These are phyloP conservation scores for Mercurialis annua DNA, from an alignment of 345 rosid genomes.

Conservation along the genomic window DNA sequence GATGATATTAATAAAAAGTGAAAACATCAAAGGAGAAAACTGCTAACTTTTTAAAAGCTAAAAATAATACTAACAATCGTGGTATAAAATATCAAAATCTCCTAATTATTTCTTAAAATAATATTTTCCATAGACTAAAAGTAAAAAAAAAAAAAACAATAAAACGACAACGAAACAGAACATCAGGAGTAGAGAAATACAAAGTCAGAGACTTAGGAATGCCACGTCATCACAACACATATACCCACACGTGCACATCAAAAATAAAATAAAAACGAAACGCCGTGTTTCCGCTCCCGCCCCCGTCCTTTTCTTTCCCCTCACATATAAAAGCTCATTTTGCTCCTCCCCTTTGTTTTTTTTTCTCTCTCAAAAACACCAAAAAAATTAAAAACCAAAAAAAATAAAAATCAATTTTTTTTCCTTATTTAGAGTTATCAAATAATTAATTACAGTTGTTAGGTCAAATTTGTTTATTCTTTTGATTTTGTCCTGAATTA, in stretches of 20 bases:
- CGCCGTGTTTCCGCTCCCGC: background rate
- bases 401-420: background rate
- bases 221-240: slow-evolving; percentile 25
- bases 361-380: background rate
- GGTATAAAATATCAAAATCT: no score
- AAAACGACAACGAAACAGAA: background rate
- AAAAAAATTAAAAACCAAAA: background rate
- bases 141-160: background rate
- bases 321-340: slow-evolving; percentile 3
- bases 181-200: no score
- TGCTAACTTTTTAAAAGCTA: no score
- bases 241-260: slow-evolving; percentile 16
- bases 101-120: no score
- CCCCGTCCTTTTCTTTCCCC: slow-evolving; percentile 15
- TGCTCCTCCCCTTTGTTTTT: background rate
- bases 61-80: no score
- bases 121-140: no score
- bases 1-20: no score
- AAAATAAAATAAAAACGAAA: background rate
- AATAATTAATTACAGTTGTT: background rate
- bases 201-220: background rate
- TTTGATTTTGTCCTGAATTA: no score
- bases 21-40: no score
- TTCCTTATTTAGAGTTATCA: no score
- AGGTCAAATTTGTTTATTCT: slow-evolving; percentile 1